Percentiles rank a stretch among this genome's conserved stretches.
Conservation (phyloP, 495 filamentous ascomycete genomes). For the Aspergillus heteromorphus region DNA sequence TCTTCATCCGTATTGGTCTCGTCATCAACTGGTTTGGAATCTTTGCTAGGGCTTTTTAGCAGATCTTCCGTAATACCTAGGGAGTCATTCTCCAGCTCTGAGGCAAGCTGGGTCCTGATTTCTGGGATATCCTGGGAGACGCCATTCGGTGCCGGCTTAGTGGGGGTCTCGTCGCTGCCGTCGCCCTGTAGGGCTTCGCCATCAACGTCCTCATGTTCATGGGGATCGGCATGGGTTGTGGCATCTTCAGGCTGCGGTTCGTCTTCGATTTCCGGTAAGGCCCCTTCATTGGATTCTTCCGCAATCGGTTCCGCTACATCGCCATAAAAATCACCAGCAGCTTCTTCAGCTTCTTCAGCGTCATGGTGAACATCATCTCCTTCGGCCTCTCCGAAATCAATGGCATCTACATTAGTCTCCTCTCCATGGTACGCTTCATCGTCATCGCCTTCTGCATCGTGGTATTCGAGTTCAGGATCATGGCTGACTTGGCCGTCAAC, state of each 20-base stretch:
- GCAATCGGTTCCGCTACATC: conserved; percentile 12
- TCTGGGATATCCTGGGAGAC: conserved; percentile 6
- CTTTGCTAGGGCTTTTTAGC: conserved; percentile 22
- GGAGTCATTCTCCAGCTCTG: conserved; percentile 26
- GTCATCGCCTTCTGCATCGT: conserved; percentile 11
- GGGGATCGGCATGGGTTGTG: conserved; percentile 9
- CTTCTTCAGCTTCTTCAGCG: conserved; percentile 8
- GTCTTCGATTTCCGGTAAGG: conserved; percentile 4
- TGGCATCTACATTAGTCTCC: conserved; percentile 5
- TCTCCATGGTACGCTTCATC: conserved; percentile 18
- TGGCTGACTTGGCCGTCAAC: conserved; percentile 6
- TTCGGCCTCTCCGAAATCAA: conserved; percentile 16
- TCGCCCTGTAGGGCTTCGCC: conserved; percentile 10
- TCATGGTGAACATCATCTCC: conserved; percentile 3
- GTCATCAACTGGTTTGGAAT: conserved; percentile 1
- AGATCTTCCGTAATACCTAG: conserved; percentile 29
- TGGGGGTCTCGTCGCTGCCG: conserved; percentile 17
- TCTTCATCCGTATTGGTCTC: conserved; percentile 6
- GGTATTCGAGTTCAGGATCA: conserved; percentile 11
- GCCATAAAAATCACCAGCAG: conserved; percentile 10
- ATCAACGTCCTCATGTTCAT: conserved; percentile 18
- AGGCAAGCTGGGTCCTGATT: conserved; percentile 11
- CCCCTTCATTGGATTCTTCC: conserved; percentile 14
- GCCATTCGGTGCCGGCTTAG: conserved; percentile 14
- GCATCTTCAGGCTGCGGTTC: conserved; percentile 10